These are phyloP conservation scores for cucumber (Cucumis sativus) DNA, from an alignment of 306 rosid genomes.

Conservation along the genomic window DNA sequence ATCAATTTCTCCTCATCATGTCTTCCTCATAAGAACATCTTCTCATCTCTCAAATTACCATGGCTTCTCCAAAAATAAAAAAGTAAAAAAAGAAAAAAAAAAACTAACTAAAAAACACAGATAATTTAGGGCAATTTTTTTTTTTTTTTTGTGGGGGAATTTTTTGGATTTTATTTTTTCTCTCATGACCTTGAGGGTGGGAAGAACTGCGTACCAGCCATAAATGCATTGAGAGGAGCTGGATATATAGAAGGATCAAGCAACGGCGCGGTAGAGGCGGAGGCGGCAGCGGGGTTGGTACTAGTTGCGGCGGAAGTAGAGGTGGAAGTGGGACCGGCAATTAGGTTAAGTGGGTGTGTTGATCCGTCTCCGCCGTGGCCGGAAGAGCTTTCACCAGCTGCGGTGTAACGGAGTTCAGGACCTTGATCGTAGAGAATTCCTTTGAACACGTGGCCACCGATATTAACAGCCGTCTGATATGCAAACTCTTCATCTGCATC, in stretches of 20 bases:
- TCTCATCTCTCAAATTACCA: background rate
- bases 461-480: conserved; percentile 87
- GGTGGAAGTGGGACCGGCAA: conserved; percentile 16
- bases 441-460: conserved; percentile 86
- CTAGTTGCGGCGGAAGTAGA: conserved; percentile 7
- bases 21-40: background rate
- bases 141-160: background rate
- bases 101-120: background rate
- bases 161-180: background rate
- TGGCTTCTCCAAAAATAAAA: background rate
- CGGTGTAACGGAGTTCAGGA: conserved; percentile 30
- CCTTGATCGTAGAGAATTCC: conserved; percentile 96
- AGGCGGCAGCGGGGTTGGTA: background rate
- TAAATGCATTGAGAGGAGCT: conserved; percentile 69
- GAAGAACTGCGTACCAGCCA: conserved; percentile 97
- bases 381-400: conserved; percentile 45
- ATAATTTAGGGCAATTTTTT: background rate
- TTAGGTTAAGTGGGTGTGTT: conserved; percentile 34
- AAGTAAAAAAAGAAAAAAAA: background rate
- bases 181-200: conserved; percentile 67
- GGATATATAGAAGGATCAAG: conserved; percentile 69
- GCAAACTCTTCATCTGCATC: conserved; percentile 79
- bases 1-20: conserved; percentile 1
- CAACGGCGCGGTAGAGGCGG: conserved; percentile 5
- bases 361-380: conserved; percentile 33